Conservation (phyloP, 2,329 filamentous ascomycete species). For the Amylocarpus encephaloides region DNA sequence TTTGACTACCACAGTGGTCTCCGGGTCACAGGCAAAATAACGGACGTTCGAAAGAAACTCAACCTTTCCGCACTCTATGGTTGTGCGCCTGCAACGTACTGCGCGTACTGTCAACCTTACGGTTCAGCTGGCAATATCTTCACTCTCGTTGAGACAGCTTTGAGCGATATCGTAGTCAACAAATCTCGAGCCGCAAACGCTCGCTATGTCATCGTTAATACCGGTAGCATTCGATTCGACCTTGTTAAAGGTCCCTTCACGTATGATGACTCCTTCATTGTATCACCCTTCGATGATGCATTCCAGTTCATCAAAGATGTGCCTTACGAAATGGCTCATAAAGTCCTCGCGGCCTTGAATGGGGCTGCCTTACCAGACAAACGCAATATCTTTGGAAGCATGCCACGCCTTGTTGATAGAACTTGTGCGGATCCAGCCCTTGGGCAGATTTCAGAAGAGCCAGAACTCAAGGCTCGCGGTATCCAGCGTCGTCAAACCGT, state of each 20-base stretch:
- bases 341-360: conserved; percentile 56
- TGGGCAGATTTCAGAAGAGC: conserved; percentile 10
- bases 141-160: conserved; percentile 50
- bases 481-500: conserved; percentile 26
- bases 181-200: conserved; percentile 52
- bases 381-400: conserved; percentile 15
- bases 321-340: conserved; percentile 65
- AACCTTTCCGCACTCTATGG: conserved; percentile 67
- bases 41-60: conserved; percentile 59
- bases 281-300: conserved; percentile 78
- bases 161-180: conserved; percentile 62
- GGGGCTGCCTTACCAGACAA: conserved; percentile 34
- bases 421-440: conserved; percentile 25
- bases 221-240: conserved; percentile 86
- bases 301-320: conserved; percentile 74
- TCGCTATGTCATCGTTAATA: conserved; percentile 73
- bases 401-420: conserved; percentile 27
- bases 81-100: conserved; percentile 71
- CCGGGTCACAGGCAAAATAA: conserved; percentile 64
- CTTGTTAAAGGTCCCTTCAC: conserved; percentile 89
- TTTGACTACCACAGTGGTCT: conserved; percentile 71
- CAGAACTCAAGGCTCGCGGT: conserved; percentile 20
- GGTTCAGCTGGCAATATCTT: conserved; percentile 69
- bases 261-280: conserved; percentile 72
- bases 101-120: conserved; percentile 75